Percentiles rank a stretch among this genome's conserved stretches.
These are phyloP conservation scores for Lachnellula willkommii DNA, from an alignment of 2,329 filamentous ascomycete genomes.

Conservation along the genomic window DNA sequence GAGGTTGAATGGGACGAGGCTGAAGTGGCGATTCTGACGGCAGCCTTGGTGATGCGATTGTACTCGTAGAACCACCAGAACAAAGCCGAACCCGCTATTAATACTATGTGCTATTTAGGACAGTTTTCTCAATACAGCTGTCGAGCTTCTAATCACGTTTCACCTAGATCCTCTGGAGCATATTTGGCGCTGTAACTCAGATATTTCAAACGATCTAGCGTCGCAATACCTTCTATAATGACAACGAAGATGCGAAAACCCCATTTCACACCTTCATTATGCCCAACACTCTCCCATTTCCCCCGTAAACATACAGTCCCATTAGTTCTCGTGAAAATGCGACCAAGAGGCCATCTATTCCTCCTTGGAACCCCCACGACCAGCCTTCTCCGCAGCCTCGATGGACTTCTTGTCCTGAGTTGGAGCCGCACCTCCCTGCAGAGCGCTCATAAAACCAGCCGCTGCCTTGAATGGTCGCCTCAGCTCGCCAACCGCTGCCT, in stretches of 20 bases:
- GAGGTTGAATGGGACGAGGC: constrained; percentile 10
- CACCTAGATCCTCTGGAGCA: background rate
- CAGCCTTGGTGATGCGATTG: constrained; percentile 7
- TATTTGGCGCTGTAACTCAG: background rate
- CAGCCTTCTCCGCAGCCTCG: constrained; percentile 71
- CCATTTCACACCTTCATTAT: background rate
- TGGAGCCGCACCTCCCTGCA: constrained; percentile 59
- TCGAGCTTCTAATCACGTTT: background rate
- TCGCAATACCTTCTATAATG: constrained; percentile 1
- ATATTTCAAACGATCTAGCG: background rate
- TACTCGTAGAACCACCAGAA: background rate
- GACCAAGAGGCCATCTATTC: constrained; percentile 41
- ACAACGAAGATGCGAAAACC: constrained; percentile 1
- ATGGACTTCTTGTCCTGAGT: constrained; percentile 92
- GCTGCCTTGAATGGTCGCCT: constrained; percentile 92
- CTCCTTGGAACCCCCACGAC: constrained; percentile 66
- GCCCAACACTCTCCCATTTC: background rate
- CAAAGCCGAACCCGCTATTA: too few species aligned
- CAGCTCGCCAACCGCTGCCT: constrained; percentile 82
- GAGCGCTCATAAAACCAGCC: constrained; percentile 75
- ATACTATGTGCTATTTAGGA: too few species aligned
- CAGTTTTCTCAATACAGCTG: background rate
- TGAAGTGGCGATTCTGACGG: constrained; percentile 11
- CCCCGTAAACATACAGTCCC: background rate
- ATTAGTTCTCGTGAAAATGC: background rate